Evolutionary conservation across 495 filamentous ascomycete species (phyloP), one percentile per base, ranked within the genome.

Genomic region (Penicillium roqueforti): DNA sequence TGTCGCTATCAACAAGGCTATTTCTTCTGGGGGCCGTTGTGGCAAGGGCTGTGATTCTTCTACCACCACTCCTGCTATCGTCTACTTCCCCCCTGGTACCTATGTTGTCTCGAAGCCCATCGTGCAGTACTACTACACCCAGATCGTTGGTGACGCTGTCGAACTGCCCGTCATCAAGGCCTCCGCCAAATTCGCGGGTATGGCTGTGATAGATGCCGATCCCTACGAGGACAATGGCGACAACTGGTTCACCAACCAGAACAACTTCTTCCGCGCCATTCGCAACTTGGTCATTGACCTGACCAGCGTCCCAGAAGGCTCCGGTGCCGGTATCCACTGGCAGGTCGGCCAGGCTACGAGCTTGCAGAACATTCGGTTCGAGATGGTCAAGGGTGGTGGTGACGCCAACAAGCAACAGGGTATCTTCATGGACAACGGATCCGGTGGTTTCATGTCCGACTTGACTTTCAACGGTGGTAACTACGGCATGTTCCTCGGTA

Each of bases 251-350:
- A 90, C 86, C 58, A 95, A 96, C 70, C 87, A 96, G 72, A 98
- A 97, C 83, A 97, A 98, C 77, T 98, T 98, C 79, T 97, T 91
- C 81, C 91, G 93, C 41, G 88, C 95, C 61, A 77, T 98, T 58
- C 89, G 95, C 68, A 97, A 98, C 76, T 88, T 98, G 60, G 80
- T 91, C 62, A 86, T 98, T 68, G 93, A 98, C 67, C 69, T 92
- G 40, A 91, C 82, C 26, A 80, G 74, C 11, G 83, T 88, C 80
- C 86, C 87, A 13, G 59, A 75, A 46, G 75, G 69, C 37, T 62
- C 68, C 3, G 89, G 87, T 52, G 70, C 90, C 36, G 90, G 89
- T 71, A 95, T 98, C 52, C 93, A 97, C 71, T 97, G 95, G 95
- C 93, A 97, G 68, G 92, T 98, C 3, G 91, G 89, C 37, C 93